phyloP scores from a whole-genome alignment of 192 early-diverging fungal species.

The Fimicolochytrium jonesii region DNA sequence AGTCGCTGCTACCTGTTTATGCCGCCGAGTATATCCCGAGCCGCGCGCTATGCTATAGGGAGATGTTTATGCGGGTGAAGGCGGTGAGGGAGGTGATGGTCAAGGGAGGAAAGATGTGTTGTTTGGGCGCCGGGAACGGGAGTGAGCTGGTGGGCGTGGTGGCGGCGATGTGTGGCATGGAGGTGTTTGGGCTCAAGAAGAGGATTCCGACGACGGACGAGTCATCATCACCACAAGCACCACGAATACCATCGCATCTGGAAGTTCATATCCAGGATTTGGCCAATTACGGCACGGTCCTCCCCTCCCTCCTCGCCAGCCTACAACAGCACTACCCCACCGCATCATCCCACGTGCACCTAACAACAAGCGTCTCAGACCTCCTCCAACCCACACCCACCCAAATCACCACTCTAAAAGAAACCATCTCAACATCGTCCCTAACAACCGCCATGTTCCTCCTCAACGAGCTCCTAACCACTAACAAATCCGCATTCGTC shows the following conservation, averaged over 20 bases:
- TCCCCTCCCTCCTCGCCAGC: conserved; percentile 13
- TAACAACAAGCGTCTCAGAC: conserved; percentile 13
- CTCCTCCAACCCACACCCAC: conserved; percentile 17
- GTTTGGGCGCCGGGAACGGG: conserved; percentile 80
- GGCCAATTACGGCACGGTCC: conserved; percentile 26
- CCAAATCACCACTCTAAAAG: background rate
- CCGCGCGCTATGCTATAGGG: conserved; percentile 80
- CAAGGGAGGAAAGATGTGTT: conserved; percentile 47
- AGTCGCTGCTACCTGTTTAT: conserved; percentile 71
- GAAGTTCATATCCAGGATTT: conserved; percentile 35
- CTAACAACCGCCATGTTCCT: conserved; percentile 88
- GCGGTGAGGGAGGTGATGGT: conserved; percentile 50
- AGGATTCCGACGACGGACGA: background rate
- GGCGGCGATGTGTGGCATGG: conserved; percentile 47
- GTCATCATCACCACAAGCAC: background rate
- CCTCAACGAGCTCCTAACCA: conserved; percentile 84
- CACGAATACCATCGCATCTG: background rate
- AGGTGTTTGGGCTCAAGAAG: background rate
- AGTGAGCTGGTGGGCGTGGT: conserved; percentile 79
- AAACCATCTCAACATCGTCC: conserved; percentile 47
- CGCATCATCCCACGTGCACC: background rate
- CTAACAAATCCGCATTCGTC: conserved; percentile 71
- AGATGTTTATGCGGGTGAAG: conserved; percentile 55
- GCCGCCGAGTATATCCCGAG: conserved; percentile 83
- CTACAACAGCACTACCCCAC: background rate